Evolutionary conservation across 345 rosid genomes (phyloP).

Genomic region (Atalantia buxifolia): DNA sequence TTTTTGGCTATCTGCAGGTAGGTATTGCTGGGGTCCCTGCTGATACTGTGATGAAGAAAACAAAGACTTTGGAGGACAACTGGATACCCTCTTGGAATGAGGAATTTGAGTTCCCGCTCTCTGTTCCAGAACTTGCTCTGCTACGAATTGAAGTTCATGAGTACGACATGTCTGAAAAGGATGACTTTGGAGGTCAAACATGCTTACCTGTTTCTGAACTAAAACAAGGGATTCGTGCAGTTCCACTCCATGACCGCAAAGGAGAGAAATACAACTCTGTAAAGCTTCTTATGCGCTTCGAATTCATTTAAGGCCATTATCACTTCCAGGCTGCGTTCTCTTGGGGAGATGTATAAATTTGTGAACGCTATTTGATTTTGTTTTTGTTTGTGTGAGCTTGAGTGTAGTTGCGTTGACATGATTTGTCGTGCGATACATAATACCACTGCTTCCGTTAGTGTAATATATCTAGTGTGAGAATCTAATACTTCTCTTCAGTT

Average conservation of each 20-base stretch:
- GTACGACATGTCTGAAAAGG: conserved; percentile 82
- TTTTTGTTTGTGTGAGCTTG: neutral
- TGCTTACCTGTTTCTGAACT: conserved; percentile 75
- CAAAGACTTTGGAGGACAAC: conserved; percentile 63
- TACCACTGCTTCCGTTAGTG: neutral
- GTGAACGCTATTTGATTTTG: conserved; percentile 13
- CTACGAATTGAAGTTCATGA: conserved; percentile 86
- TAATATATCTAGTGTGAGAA: neutral
- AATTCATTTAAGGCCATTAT: conserved; percentile 37
- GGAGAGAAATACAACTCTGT: conserved; percentile 60
- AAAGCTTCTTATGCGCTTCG: conserved; percentile 74
- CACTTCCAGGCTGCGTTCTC: neutral
- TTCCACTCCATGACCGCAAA: conserved; percentile 46
- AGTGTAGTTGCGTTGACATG: neutral
- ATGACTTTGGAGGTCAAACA: conserved; percentile 93
- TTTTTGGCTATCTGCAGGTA: conserved; percentile 36
- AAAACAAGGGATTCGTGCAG: conserved; percentile 67
- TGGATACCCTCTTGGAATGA: conserved; percentile 86
- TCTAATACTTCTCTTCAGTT: neutral
- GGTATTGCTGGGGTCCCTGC: conserved; percentile 88
- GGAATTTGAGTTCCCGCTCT: conserved; percentile 76
- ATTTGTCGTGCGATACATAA: neutral
- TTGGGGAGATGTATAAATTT: neutral
- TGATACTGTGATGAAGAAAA: conserved; percentile 70
- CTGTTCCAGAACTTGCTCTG: conserved; percentile 82